A percentile compares a stretch with the other conserved stretches of the same genome.
Evolutionary conservation across 2,329 filamentous ascomycete species (phyloP).

Genomic region (Ambrosiella beaveri): DNA sequence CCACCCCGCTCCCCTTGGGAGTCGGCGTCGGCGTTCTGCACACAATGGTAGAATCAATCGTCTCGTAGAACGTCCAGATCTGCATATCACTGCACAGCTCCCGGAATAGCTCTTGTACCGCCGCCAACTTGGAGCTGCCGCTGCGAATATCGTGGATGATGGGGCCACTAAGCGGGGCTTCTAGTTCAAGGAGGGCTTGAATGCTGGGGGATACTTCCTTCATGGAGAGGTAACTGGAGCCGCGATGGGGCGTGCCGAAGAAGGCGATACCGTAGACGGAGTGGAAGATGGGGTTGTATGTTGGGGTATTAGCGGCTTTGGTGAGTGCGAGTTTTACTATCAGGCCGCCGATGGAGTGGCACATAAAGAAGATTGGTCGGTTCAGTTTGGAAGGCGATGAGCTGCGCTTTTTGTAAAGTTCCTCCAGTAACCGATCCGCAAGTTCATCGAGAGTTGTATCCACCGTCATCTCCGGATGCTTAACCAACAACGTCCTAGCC

Average conservation of each 20-base stretch:
- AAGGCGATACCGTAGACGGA: conserved; percentile 45
- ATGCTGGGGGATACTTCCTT: conserved; percentile 37
- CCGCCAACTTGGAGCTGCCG: conserved; percentile 30
- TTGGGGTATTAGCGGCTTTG: conserved; percentile 24
- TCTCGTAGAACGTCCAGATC: conserved; percentile 48
- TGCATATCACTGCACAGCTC: conserved; percentile 39
- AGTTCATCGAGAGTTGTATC: conserved; percentile 27
- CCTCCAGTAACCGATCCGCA: conserved; percentile 29
- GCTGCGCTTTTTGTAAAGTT: conserved; percentile 23
- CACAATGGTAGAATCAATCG: conserved; percentile 26
- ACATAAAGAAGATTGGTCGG: conserved; percentile 42
- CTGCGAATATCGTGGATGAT: conserved; percentile 34
- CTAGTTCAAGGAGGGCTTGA: conserved; percentile 32
- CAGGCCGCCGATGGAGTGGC: conserved; percentile 43
- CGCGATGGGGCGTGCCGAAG: conserved; percentile 43
- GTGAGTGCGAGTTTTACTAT: conserved; percentile 40
- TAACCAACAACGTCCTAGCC: conserved; percentile 34
- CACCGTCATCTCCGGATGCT: conserved; percentile 27
- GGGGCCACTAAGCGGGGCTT: conserved; percentile 31
- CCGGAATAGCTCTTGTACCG: conserved; percentile 37
- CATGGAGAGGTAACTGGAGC: conserved; percentile 45
- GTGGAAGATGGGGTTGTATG: conserved; percentile 29
- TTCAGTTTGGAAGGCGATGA: conserved; percentile 15
- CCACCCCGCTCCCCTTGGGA: neutral
- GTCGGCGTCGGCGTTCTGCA: neutral